These are phyloP conservation scores for Septoria linicola DNA, from an alignment of 2,329 filamentous ascomycete genomes.

Conservation along the genomic window DNA sequence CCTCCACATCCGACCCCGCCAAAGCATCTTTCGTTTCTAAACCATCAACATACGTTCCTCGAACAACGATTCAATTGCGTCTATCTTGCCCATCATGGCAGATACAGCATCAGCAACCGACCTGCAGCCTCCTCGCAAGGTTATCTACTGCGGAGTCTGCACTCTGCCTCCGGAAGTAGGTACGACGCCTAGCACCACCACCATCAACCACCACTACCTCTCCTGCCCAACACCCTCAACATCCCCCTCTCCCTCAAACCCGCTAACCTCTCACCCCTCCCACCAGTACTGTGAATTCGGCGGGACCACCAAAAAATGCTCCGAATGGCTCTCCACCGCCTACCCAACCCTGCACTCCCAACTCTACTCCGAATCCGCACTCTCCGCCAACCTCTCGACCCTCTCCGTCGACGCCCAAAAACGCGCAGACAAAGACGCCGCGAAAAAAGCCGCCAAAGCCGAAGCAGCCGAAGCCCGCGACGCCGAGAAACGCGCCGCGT, in stretches of 20 bases:
- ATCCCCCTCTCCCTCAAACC: too few species aligned
- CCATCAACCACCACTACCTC: neutral
- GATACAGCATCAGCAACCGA: constrained; percentile 31
- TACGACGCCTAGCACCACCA: constrained; percentile 35
- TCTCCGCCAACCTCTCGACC: constrained; percentile 79
- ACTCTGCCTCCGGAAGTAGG: constrained; percentile 66
- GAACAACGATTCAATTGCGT: neutral
- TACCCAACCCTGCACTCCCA: constrained; percentile 71
- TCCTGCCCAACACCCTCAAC: neutral
- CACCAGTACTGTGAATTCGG: constrained; percentile 96
- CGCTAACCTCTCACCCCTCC: neutral
- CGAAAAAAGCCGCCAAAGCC: constrained; percentile 95
- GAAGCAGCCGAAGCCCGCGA: constrained; percentile 82
- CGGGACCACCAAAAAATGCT: constrained; percentile 92
- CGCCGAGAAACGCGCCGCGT: constrained; percentile 76
- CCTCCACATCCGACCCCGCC: constrained; percentile 12
- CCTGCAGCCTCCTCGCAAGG: constrained; percentile 48
- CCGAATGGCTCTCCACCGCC: constrained; percentile 84
- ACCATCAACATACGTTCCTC: constrained; percentile 3
- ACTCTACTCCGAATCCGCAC: constrained; percentile 75
- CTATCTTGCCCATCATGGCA: constrained; percentile 31
- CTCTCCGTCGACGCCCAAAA: constrained; percentile 90
- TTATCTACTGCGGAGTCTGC: constrained; percentile 66
- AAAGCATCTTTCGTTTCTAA: constrained; percentile 10
- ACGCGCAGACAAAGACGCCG: constrained; percentile 90